Evolutionary conservation across 2,329 filamentous ascomycete genomes (phyloP).

Genomic region (Apiospora malaysiana): DNA sequence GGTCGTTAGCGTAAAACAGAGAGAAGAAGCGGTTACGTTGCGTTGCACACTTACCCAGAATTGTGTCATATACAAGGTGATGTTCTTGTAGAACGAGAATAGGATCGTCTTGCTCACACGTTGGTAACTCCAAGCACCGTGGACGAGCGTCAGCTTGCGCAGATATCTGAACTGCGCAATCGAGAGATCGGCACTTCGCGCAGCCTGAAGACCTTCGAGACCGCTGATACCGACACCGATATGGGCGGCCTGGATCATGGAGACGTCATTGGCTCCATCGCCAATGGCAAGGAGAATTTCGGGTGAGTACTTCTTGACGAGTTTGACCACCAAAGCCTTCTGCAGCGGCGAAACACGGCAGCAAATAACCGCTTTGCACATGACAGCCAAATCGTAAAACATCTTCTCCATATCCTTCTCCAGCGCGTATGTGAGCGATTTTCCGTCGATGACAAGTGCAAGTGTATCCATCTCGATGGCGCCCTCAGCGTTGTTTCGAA

Average conservation of each 20-base stretch:
- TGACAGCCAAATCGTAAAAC: slow-evolving; percentile 89
- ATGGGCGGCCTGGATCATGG: slow-evolving; percentile 98
- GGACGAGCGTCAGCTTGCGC: slow-evolving; percentile 90
- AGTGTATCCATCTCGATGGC: slow-evolving; percentile 83
- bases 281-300: slow-evolving; percentile 95
- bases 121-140: slow-evolving; percentile 97
- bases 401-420: slow-evolving; percentile 93
- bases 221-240: slow-evolving; percentile 98
- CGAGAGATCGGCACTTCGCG: slow-evolving; percentile 91
- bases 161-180: slow-evolving; percentile 97
- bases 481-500: slow-evolving; percentile 79
- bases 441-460: slow-evolving; percentile 94
- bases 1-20: slow-evolving; percentile 21
- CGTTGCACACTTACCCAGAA: slow-evolving; percentile 79
- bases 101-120: slow-evolving; percentile 95
- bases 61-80: slow-evolving; percentile 97
- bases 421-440: slow-evolving; percentile 89
- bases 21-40: background rate
- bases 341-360: slow-evolving; percentile 96
- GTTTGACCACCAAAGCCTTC: slow-evolving; percentile 96
- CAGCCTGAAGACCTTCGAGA: slow-evolving; percentile 94
- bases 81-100: slow-evolving; percentile 99
- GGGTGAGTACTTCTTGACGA: slow-evolving; percentile 90
- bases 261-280: slow-evolving; percentile 98
- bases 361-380: slow-evolving; percentile 99